Percentiles rank a stretch among this genome's conserved stretches.
Evolutionary conservation across 176 grass and related monocot species (phyloP).

Genomic region (Rhynchospora pubera): DNA sequence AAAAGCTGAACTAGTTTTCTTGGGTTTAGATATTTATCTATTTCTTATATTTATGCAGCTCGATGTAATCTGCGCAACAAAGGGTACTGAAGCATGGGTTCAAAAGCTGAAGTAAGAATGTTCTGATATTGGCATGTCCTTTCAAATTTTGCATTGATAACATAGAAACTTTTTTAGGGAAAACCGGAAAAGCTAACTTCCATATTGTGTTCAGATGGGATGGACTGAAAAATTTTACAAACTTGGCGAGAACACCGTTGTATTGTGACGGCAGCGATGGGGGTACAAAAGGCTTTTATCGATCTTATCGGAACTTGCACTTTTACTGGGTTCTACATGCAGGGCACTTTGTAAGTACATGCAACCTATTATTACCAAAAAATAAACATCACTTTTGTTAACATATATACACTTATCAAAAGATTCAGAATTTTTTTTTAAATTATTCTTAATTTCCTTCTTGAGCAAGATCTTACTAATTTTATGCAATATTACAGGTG

Average conservation of each 20-base stretch:
- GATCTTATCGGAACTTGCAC: constrained; percentile 63
- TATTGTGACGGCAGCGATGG: constrained; percentile 35
- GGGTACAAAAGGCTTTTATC: constrained; percentile 59
- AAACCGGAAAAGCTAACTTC: not conserved
- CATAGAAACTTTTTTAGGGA: not conserved
- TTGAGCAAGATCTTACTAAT: not conserved
- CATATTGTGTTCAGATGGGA: constrained; percentile 56
- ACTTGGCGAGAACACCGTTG: constrained; percentile 32
- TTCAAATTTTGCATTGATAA: not conserved
- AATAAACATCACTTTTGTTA: not conserved
- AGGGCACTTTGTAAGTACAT: constrained; percentile 78
- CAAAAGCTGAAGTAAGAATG: constrained; percentile 75
- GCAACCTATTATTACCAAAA: not conserved
- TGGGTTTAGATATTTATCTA: not conserved
- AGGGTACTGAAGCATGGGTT: constrained; percentile 69
- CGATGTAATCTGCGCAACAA: constrained; percentile 67
- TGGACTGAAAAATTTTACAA: constrained; percentile 46
- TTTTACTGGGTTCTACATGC: constrained; percentile 86
- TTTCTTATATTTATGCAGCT: constrained; percentile 36
- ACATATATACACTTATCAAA: not conserved
- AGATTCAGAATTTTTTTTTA: not conserved
- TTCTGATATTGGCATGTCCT: not conserved
- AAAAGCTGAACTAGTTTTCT: not conserved
- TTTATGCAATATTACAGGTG: constrained; percentile 27
- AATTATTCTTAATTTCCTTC: not conserved